phyloP scores from a whole-genome alignment of 106 monocot species.

The Allium cepa region DNA sequence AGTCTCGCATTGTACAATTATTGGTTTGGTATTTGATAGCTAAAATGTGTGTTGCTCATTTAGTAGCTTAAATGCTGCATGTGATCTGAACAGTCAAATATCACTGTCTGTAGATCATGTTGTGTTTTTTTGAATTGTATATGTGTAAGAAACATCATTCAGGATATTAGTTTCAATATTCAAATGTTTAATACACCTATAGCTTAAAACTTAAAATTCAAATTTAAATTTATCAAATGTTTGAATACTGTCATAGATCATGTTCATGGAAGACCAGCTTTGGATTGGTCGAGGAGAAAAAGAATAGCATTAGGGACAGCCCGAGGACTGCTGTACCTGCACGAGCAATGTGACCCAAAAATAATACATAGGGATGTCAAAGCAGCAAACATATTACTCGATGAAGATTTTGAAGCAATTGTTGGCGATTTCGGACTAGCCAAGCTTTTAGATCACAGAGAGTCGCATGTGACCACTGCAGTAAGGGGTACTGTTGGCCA shows the following conservation, averaged over 20 bases:
- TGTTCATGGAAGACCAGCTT: slow-evolving; percentile 60
- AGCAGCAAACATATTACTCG: slow-evolving; percentile 91
- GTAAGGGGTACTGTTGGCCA: slow-evolving; percentile 97
- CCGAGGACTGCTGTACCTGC: slow-evolving; percentile 75
- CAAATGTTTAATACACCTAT: too few species aligned
- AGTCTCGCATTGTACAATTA: too few species aligned
- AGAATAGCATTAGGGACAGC: slow-evolving; percentile 83
- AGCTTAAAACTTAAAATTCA: too few species aligned
- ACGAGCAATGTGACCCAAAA: slow-evolving; percentile 96
- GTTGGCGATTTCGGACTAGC: slow-evolving; percentile 96
- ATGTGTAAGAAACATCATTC: too few species aligned
- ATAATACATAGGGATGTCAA: slow-evolving; percentile 95
- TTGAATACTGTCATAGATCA: slow-evolving; percentile 28
- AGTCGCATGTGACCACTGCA: slow-evolving; percentile 95
- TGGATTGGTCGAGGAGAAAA: slow-evolving; percentile 82
- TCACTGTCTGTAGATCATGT: too few species aligned
- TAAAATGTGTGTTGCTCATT: too few species aligned
- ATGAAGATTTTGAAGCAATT: slow-evolving; percentile 84
- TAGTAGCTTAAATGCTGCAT: too few species aligned
- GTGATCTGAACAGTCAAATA: too few species aligned
- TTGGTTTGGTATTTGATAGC: too few species aligned
- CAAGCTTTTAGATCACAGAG: slow-evolving; percentile 84
- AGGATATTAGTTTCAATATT: too few species aligned
- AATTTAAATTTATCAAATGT: too few species aligned
- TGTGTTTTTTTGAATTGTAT: too few species aligned